phyloP scores from a whole-genome alignment of 768 basidiomycete species.

The Gloeophyllum trabeum region DNA sequence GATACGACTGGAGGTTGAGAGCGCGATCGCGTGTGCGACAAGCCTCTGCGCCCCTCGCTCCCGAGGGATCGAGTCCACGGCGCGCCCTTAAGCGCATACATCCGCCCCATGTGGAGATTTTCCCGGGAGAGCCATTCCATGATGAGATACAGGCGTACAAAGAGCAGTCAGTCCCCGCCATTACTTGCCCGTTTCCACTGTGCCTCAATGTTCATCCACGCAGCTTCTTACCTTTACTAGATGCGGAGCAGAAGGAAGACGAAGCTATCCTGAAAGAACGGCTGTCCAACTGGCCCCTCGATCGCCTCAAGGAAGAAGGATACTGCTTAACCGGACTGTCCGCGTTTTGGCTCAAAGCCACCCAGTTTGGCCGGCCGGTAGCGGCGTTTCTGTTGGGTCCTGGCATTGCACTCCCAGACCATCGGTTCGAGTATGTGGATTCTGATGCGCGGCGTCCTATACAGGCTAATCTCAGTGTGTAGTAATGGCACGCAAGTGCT shows the following conservation, averaged over 20 bases:
- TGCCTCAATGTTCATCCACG: neutral
- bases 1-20: conserved; percentile 56
- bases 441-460: conserved; percentile 5
- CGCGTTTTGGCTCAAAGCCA: conserved; percentile 60
- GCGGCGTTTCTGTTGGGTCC: conserved; percentile 59
- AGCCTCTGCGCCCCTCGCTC: conserved; percentile 5
- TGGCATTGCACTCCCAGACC: conserved; percentile 48
- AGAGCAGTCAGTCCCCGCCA: conserved; percentile 29
- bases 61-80: no score
- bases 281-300: conserved; percentile 54
- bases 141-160: conserved; percentile 43
- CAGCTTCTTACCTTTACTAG: conserved; percentile 36
- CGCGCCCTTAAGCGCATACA: conserved; percentile 23
- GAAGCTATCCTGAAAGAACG: conserved; percentile 50
- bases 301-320: conserved; percentile 53
- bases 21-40: conserved; percentile 32
- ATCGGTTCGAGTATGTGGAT: conserved; percentile 55
- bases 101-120: conserved; percentile 21
- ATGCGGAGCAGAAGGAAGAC: conserved; percentile 54
- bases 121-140: conserved; percentile 29
- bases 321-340: conserved; percentile 57
- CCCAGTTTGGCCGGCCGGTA: conserved; percentile 51
- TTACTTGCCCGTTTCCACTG: neutral
- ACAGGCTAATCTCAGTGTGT: conserved; percentile 2
- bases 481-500: conserved; percentile 67